phyloP scores from a whole-genome alignment of 2,329 filamentous ascomycete genomes.

The Didymella lethalis region DNA sequence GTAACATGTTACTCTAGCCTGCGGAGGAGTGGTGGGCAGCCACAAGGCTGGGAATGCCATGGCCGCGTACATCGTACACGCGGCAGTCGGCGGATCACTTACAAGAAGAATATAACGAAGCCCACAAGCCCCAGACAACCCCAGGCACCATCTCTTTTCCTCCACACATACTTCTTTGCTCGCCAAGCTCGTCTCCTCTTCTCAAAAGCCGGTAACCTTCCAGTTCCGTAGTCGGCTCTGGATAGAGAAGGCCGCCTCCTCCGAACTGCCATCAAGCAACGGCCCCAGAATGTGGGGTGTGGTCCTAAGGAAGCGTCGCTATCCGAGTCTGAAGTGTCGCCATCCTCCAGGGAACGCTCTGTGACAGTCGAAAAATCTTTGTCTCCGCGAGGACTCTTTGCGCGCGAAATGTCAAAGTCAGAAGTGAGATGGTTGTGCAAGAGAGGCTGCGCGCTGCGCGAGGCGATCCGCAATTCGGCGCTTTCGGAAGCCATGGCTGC shows the following conservation, averaged over 20 bases:
- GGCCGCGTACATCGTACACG: conserved; percentile 8
- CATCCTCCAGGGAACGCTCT: conserved; percentile 37
- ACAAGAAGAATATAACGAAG: conserved; percentile 45
- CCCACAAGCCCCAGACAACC: conserved; percentile 31
- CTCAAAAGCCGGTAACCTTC: conserved; percentile 28
- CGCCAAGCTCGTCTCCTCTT: conserved; percentile 25
- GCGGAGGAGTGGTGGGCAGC: conserved; percentile 2
- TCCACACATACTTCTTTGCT: conserved; percentile 25
- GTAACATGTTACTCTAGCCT: conserved; percentile 11
- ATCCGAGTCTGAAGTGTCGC: conserved; percentile 25
- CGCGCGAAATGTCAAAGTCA: conserved; percentile 26
- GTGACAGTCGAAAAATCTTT: conserved; percentile 28
- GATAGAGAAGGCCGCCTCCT: conserved; percentile 33
- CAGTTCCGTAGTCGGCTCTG: conserved; percentile 22
- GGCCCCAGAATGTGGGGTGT: conserved; percentile 33
- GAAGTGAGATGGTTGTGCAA: conserved; percentile 34
- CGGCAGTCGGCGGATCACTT: conserved; percentile 30
- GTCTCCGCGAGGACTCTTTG: conserved; percentile 18
- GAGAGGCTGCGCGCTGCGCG: conserved; percentile 30
- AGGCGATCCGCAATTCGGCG: conserved; percentile 21
- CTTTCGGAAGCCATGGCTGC: conserved; percentile 30
- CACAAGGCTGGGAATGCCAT: conserved; percentile 7
- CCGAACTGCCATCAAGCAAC: conserved; percentile 42
- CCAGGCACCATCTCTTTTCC: conserved; percentile 30
- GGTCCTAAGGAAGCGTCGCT: conserved; percentile 25